A percentile compares a stretch with the other conserved stretches of the same genome.
These are phyloP conservation scores for Zasmidium angulare DNA, from an alignment of 2,329 filamentous ascomycete species.

Conservation along the genomic window DNA sequence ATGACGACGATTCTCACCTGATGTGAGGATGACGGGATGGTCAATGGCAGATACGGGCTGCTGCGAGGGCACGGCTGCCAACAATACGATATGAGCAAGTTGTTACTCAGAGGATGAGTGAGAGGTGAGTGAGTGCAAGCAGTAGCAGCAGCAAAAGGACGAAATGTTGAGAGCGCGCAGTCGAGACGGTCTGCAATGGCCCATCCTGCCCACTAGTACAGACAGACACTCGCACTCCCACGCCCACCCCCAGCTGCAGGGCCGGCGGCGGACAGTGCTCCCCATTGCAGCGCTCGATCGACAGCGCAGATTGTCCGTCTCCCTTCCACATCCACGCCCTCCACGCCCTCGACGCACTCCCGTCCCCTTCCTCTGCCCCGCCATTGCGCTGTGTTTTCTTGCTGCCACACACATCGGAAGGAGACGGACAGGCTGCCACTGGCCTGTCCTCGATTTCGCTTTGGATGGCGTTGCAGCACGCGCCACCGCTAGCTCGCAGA, in stretches of 20 bases:
- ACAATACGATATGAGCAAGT: not conserved
- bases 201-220: too few relatives aligned
- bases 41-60: not conserved
- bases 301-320: not conserved
- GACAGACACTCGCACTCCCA: too few relatives aligned
- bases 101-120: too few relatives aligned
- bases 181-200: too few relatives aligned
- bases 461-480: not conserved
- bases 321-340: not conserved
- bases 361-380: not conserved
- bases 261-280: not conserved
- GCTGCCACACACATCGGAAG: not conserved
- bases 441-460: not conserved
- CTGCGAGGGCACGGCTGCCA: not conserved
- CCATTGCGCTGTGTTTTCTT: not conserved
- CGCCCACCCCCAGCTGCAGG: not conserved
- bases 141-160: too few relatives aligned
- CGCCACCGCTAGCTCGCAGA: not conserved
- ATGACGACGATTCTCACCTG: not conserved
- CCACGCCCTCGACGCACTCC: not conserved
- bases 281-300: not conserved
- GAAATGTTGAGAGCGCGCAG: too few relatives aligned
- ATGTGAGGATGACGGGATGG: too few relatives aligned
- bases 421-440: not conserved
- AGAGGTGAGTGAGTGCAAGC: too few relatives aligned